These are phyloP conservation scores for Paramecium tetraurelia DNA, from an alignment of 73 alveolate species.

Conservation along the genomic window DNA sequence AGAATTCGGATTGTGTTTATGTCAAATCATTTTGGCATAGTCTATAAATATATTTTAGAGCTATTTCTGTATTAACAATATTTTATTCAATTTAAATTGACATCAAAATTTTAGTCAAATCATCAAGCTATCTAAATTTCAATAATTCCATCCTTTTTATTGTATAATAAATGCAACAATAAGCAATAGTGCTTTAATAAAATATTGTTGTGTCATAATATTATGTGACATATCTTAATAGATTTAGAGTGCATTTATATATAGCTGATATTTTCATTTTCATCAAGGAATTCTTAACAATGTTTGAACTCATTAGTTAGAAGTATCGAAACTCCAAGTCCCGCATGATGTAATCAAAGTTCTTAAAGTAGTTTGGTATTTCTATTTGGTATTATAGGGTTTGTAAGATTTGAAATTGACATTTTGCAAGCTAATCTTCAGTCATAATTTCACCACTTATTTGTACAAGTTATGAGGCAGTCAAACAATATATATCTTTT, in stretches of 20 bases:
- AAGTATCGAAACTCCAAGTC: neutral
- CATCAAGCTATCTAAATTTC: neutral
- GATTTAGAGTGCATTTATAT: neutral
- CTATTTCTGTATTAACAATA: neutral
- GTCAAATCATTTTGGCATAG: neutral
- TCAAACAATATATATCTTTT: neutral
- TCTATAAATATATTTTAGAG: neutral
- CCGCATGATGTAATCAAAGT: neutral
- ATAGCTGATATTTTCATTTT: neutral
- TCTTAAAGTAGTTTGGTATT: neutral
- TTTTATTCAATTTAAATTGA: neutral
- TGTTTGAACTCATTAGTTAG: neutral
- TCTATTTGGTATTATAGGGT: neutral
- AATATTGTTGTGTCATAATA: neutral
- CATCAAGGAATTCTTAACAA: neutral
- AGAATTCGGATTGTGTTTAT: neutral
- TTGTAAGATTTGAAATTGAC: neutral
- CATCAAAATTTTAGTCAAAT: neutral
- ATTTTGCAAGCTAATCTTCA: neutral
- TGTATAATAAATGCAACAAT: neutral
- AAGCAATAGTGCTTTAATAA: neutral
- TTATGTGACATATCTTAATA: neutral
- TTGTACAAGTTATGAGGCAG: neutral
- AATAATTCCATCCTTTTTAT: neutral
- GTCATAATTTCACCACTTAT: neutral